Conservation (phyloP, 768 basidiomycete species). For the Suillus subalutaceus region DNA sequence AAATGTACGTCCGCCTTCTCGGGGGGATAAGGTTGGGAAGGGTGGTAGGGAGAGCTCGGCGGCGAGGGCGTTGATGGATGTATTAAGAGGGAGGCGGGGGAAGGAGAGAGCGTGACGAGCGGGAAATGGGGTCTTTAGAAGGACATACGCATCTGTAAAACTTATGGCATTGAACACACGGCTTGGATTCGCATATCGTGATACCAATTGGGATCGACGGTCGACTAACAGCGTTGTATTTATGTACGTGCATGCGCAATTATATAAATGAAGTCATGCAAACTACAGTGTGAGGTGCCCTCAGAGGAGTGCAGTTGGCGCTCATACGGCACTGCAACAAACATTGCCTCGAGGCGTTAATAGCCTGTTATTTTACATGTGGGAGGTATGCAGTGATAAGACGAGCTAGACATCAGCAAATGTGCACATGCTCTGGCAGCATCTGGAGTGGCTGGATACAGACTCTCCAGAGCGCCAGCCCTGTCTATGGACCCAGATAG, state of each 20-base stretch:
- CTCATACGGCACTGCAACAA: too few species aligned
- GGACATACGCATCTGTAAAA: not conserved
- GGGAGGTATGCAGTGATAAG: too few species aligned
- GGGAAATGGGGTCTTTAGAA: not conserved
- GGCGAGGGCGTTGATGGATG: conserved; percentile 33
- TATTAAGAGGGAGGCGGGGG: conserved; percentile 26
- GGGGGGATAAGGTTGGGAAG: conserved; percentile 19
- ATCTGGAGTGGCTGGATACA: conserved; percentile 2
- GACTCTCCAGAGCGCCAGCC: conserved; percentile 1
- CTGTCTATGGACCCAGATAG: conserved; percentile 1
- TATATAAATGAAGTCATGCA: too few species aligned
- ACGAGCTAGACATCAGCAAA: not conserved
- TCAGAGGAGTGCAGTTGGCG: too few species aligned
- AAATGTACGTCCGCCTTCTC: not conserved
- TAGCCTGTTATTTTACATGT: too few species aligned
- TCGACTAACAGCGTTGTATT: too few species aligned
- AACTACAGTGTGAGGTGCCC: too few species aligned
- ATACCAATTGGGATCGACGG: too few species aligned
- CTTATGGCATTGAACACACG: not conserved
- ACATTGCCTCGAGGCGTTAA: too few species aligned
- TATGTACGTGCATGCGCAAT: too few species aligned
- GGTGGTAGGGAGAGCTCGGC: conserved; percentile 31
- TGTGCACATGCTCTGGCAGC: conserved; percentile 4
- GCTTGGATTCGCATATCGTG: not conserved
- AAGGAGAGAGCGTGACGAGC: not conserved